Percentiles rank a stretch among this genome's conserved stretches.
Evolutionary conservation across 805 yeast genomes (phyloP).

Genomic region (Kuraishia hungarica): DNA sequence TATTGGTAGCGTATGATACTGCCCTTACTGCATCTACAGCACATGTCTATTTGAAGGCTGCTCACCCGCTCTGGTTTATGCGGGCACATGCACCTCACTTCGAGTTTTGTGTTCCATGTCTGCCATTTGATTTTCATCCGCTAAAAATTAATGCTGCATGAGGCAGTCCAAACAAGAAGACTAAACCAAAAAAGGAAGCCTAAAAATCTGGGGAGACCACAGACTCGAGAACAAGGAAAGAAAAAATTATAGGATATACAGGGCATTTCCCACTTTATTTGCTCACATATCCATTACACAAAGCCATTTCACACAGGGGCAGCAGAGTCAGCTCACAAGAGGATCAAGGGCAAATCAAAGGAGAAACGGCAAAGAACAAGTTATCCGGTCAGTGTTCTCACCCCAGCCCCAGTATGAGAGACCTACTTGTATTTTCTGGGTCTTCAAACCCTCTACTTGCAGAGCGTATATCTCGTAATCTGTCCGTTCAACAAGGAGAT

Average conservation of each 20-base stretch:
- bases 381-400: too few species aligned
- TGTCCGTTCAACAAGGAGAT: slow-evolving; percentile 66
- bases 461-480: slow-evolving; percentile 61
- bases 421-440: slow-evolving; percentile 85
- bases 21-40: too few species aligned
- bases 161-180: background rate
- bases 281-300: too few species aligned
- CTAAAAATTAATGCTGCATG: background rate
- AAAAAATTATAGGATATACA: background rate
- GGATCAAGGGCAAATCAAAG: too few species aligned
- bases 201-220: background rate
- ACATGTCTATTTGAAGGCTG: too few species aligned
- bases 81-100: background rate
- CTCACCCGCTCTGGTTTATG: background rate
- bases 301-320: too few species aligned
- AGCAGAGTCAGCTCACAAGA: too few species aligned
- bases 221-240: background rate
- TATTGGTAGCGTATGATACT: too few species aligned
- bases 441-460: slow-evolving; percentile 80
- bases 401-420: slow-evolving; percentile 59
- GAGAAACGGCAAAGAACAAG: too few species aligned
- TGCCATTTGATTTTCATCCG: background rate
- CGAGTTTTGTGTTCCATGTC: background rate
- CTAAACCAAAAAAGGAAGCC: background rate
- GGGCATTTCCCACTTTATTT: background rate